phyloP scores from a whole-genome alignment of 140 eudicot genomes.

The Bidens hawaiensis region DNA sequence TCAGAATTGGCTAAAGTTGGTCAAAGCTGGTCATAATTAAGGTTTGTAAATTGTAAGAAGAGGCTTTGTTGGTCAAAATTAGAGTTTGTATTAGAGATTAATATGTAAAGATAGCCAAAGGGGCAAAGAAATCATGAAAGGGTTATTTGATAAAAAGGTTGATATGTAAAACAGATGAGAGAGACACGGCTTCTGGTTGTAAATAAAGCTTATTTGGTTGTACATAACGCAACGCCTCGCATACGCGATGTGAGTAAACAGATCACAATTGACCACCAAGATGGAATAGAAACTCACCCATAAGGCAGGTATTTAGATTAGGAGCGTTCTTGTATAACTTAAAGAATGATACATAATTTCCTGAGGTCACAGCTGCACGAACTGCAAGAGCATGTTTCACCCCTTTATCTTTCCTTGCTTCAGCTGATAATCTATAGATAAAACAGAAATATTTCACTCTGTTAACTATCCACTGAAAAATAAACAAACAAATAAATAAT shows the following conservation, averaged over 20 bases:
- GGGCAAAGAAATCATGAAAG: too few relatives aligned
- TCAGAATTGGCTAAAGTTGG: too few relatives aligned
- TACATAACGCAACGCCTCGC: too few relatives aligned
- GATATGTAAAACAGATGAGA: too few relatives aligned
- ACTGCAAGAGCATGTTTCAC: constrained; percentile 95
- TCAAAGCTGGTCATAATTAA: too few relatives aligned
- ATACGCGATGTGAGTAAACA: neutral
- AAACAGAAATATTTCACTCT: neutral
- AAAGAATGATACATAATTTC: constrained; percentile 75
- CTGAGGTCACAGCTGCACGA: constrained; percentile 80
- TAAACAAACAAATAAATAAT: neutral
- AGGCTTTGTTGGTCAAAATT: too few relatives aligned
- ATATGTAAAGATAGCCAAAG: too few relatives aligned
- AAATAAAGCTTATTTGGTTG: too few relatives aligned
- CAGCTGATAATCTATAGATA: constrained; percentile 59
- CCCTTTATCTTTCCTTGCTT: constrained; percentile 64
- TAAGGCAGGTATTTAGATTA: constrained; percentile 70
- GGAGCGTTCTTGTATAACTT: constrained; percentile 85
- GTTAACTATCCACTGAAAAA: neutral
- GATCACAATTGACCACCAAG: neutral
- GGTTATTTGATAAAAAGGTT: too few relatives aligned
- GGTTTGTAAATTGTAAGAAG: too few relatives aligned
- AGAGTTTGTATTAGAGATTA: too few relatives aligned
- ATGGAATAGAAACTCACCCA: constrained; percentile 59
- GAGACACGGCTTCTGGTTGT: too few relatives aligned